Percentiles rank a stretch among this genome's conserved stretches.
phyloP scores from a whole-genome alignment of 108 stramenopile genomes.

The Cyclotella sp. region DNA sequence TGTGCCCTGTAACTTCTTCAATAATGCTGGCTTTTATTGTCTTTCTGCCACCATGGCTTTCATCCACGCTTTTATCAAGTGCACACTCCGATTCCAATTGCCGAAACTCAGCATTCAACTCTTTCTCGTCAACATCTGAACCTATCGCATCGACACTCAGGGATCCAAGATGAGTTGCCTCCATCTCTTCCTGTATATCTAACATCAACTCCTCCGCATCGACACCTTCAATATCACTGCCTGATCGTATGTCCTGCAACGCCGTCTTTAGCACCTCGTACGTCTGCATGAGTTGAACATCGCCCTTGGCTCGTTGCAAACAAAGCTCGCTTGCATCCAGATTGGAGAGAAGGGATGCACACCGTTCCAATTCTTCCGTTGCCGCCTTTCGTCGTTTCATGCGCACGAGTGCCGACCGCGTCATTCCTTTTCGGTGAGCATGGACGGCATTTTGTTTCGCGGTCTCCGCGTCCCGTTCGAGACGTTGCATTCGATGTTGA shows the following conservation, averaged over 20 bases:
- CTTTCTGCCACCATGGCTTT: neutral
- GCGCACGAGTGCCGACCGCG: slow-evolving; percentile 21
- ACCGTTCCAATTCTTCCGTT: slow-evolving; percentile 43
- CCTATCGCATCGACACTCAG: neutral
- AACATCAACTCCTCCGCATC: slow-evolving; percentile 39
- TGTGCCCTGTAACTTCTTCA: neutral
- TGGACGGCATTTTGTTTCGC: slow-evolving; percentile 27
- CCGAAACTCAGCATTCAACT: slow-evolving; percentile 44
- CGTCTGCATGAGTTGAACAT: slow-evolving; percentile 34
- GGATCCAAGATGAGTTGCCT: neutral
- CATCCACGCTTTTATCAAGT: neutral
- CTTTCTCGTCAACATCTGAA: slow-evolving; percentile 30
- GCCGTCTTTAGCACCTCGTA: slow-evolving; percentile 26
- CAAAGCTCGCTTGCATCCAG: slow-evolving; percentile 44
- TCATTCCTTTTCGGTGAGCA: slow-evolving; percentile 21
- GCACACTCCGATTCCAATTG: slow-evolving; percentile 41
- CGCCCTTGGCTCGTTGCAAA: slow-evolving; percentile 37
- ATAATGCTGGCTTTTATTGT: neutral
- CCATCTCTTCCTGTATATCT: slow-evolving; percentile 44
- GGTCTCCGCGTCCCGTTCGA: slow-evolving; percentile 36
- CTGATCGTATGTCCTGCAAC: slow-evolving; percentile 27
- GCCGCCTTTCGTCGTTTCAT: slow-evolving; percentile 44
- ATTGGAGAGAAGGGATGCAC: slow-evolving; percentile 31
- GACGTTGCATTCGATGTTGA: slow-evolving; percentile 23
- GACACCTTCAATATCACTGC: slow-evolving; percentile 9